Conservation (phyloP, 2,329 filamentous ascomycete species). For the Magnaporthiopsis rhizophila region DNA sequence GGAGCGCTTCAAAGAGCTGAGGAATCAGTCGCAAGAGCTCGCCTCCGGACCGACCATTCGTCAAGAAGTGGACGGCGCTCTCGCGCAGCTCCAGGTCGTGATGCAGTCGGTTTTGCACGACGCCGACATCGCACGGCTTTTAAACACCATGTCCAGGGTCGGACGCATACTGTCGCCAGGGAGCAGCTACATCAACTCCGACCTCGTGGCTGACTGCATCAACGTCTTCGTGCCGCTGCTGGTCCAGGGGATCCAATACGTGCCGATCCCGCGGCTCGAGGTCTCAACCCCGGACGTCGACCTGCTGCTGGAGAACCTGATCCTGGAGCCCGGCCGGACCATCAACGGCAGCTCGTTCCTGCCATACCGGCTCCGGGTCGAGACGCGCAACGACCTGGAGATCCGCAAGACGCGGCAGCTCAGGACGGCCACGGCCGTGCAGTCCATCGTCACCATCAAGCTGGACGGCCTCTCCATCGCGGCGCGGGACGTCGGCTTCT, state of each 20-base stretch:
- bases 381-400: slow-evolving; percentile 80
- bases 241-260: slow-evolving; percentile 70
- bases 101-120: slow-evolving; percentile 64
- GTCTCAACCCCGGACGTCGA: slow-evolving; percentile 77
- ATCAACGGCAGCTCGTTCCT: slow-evolving; percentile 84
- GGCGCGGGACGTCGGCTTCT: slow-evolving; percentile 84
- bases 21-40: slow-evolving; percentile 52
- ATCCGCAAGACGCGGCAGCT: slow-evolving; percentile 65
- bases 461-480: slow-evolving; percentile 76
- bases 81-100: slow-evolving; percentile 61
- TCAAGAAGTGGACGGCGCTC: slow-evolving; percentile 63
- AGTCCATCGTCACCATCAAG: slow-evolving; percentile 68
- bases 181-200: slow-evolving; percentile 56
- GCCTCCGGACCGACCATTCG: slow-evolving; percentile 60
- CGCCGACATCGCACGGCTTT: slow-evolving; percentile 60
- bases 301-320: slow-evolving; percentile 80
- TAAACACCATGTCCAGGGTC: slow-evolving; percentile 59
- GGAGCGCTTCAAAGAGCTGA: slow-evolving; percentile 41
- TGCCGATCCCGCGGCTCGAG: slow-evolving; percentile 88
- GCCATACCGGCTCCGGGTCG: slow-evolving; percentile 71
- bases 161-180: slow-evolving; percentile 61
- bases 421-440: slow-evolving; percentile 56
- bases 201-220: slow-evolving; percentile 66
- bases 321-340: slow-evolving; percentile 79
- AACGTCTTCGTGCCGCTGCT: slow-evolving; percentile 75